phyloP scores from a whole-genome alignment of 768 basidiomycete genomes.

The Tubosaeta brunneosetosa region DNA sequence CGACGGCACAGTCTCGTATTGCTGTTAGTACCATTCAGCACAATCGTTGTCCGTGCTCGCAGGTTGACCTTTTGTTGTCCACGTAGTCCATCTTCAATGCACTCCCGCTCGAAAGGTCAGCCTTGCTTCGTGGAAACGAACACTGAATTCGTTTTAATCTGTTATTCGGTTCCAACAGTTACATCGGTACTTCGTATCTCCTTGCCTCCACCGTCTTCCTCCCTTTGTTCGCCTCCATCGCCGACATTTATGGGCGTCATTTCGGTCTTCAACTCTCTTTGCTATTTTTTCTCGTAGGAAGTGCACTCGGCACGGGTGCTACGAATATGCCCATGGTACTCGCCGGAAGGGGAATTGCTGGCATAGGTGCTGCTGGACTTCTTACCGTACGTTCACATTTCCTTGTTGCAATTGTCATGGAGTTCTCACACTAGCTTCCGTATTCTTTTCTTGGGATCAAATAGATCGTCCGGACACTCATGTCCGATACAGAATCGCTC shows the following conservation, averaged over 20 bases:
- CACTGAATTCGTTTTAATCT: not conserved
- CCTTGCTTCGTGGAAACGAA: not conserved
- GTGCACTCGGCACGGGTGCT: slow-evolving; percentile 44
- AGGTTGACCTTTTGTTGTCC: not conserved
- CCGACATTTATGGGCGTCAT: slow-evolving; percentile 49
- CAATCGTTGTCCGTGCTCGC: not conserved
- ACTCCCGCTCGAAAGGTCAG: slow-evolving; percentile 24
- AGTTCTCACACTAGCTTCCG: not conserved
- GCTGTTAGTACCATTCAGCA: slow-evolving; percentile 32
- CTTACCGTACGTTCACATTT: slow-evolving; percentile 24
- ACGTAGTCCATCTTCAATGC: slow-evolving; percentile 28
- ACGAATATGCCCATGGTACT: slow-evolving; percentile 43
- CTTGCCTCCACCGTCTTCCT: slow-evolving; percentile 51
- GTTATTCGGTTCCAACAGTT: slow-evolving; percentile 24
- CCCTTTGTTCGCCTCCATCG: slow-evolving; percentile 45
- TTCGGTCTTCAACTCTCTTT: slow-evolving; percentile 42
- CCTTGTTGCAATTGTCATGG: not conserved
- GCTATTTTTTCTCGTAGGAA: slow-evolving; percentile 43
- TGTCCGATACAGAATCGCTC: slow-evolving; percentile 42
- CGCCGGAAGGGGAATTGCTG: slow-evolving; percentile 45
- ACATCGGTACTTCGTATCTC: slow-evolving; percentile 48
- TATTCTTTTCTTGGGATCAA: too few species aligned
- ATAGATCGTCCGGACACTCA: slow-evolving; percentile 39
- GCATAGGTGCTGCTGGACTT: slow-evolving; percentile 45
- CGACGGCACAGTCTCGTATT: slow-evolving; percentile 49